Base-by-base conservation (phyloP, 1,284 basidiomycete genomes). In the Leccinum subrobustum region DNA sequence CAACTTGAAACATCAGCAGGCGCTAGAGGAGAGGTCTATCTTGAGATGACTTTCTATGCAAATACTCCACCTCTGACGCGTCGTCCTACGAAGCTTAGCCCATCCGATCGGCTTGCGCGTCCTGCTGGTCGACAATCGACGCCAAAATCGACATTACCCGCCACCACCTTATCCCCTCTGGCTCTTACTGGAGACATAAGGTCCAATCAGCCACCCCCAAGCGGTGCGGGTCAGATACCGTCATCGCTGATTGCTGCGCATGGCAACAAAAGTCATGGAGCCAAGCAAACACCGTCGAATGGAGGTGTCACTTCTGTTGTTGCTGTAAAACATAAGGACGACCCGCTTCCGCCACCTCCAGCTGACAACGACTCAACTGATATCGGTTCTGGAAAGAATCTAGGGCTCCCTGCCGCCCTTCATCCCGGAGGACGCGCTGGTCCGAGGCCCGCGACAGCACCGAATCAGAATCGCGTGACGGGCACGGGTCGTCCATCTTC, bases 1-100 rank as follows among this genome's bases (percentile, higher is more conserved):
- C 75, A 76, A 54, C 77, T 92, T 20, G 77, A 82, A 58, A 75
- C 81, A 9, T 79, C 84, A 48, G 83, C 83, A 3, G 78, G 79
- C 9, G 73, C 80, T 47, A 81, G 88, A 44, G 89, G 89, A 6
- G 86, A 91, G 35, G 62, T 91, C n/a, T 91, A 89, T 69, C 79
- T 91, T 33, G 89, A 91, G 69, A 90, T 91, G 85, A 91, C 89
- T 1, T 92, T 25, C 25, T 25, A 25, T 27, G 78, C 88, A 4
- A 82, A 86, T 57, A 78, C 79, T 2, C 84, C 81, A 3, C 82
- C 83, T 8, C 67, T 80, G 44, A 74, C 70, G 7, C 80, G 78
- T 35, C 76, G 82, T 23, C 71, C 79, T 25, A 78, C 82, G 25
- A 84, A 82, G 63, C 70, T 84, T 33, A 68, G 62, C 4, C 78